Conservation (phyloP, 1,284 basidiomycete genomes). For the Austroboletus olivaceoglutinosus region DNA sequence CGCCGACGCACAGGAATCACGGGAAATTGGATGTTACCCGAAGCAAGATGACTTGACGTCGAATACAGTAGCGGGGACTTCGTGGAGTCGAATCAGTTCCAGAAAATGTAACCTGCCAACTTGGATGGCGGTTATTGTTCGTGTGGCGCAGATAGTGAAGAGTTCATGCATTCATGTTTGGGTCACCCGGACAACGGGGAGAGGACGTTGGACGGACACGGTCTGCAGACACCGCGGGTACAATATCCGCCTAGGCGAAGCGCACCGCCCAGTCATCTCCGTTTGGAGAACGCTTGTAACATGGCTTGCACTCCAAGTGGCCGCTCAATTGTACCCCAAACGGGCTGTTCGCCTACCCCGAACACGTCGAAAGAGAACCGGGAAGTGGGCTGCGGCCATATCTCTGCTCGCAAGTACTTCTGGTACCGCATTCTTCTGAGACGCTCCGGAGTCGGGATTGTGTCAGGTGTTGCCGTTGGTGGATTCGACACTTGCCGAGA, state of each 20-base stretch:
- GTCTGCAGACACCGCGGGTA: not conserved
- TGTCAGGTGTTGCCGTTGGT: not conserved
- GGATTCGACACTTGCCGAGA: too few species aligned
- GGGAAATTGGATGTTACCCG: not conserved
- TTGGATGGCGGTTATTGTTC: too few species aligned
- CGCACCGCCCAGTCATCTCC: conserved; percentile 7
- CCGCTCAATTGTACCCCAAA: conserved; percentile 2
- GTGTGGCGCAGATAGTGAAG: too few species aligned
- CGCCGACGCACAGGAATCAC: not conserved
- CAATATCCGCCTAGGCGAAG: conserved; percentile 2
- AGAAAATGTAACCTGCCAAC: too few species aligned
- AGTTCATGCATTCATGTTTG: not conserved
- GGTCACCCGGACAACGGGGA: not conserved
- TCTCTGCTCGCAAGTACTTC: not conserved
- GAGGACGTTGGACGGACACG: not conserved
- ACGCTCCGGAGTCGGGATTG: not conserved
- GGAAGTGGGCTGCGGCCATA: not conserved
- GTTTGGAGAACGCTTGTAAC: not conserved
- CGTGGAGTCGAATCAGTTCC: too few species aligned
- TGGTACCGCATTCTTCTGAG: too few species aligned
- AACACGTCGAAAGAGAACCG: not conserved
- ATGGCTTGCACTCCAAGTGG: not conserved
- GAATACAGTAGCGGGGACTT: too few species aligned
- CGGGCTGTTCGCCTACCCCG: not conserved
- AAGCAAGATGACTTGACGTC: too few species aligned